Conservation (phyloP, 768 basidiomycete genomes). For the Suillus variegatus region DNA sequence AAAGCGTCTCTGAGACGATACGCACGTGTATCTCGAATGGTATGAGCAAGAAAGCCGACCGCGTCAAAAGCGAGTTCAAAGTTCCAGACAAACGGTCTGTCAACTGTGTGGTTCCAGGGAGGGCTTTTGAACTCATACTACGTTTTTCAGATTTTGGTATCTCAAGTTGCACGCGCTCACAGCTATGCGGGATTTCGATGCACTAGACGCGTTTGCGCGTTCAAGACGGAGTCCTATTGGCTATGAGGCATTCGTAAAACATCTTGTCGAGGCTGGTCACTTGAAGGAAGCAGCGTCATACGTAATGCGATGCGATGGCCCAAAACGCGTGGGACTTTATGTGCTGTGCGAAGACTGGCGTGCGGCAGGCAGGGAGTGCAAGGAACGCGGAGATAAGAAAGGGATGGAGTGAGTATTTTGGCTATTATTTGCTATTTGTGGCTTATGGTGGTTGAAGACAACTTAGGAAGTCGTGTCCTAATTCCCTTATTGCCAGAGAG, state of each 20-base stretch:
- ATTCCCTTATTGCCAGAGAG: constrained; percentile 78
- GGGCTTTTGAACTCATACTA: not conserved
- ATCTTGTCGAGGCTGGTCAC: constrained; percentile 75
- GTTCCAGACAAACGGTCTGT: constrained; percentile 91
- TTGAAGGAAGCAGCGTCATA: constrained; percentile 74
- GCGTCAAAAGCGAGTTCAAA: constrained; percentile 85
- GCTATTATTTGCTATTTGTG: constrained; percentile 7
- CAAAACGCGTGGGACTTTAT: constrained; percentile 82
- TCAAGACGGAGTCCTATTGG: constrained; percentile 93
- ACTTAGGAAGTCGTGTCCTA: constrained; percentile 72
- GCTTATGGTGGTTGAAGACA: constrained; percentile 47
- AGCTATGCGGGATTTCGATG: constrained; percentile 80
- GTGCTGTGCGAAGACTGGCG: constrained; percentile 91
- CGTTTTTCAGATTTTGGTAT: constrained; percentile 80
- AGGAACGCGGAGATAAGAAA: constrained; percentile 82
- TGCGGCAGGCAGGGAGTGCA: constrained; percentile 85
- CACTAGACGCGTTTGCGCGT: constrained; percentile 81
- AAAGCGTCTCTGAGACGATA: constrained; percentile 88
- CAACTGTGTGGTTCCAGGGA: not conserved
- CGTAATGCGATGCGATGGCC: constrained; percentile 83
- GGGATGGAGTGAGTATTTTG: constrained; percentile 73
- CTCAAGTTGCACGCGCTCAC: constrained; percentile 85
- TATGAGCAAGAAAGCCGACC: constrained; percentile 87
- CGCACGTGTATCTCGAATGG: constrained; percentile 74
- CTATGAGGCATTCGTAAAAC: constrained; percentile 86